Percentiles rank a stretch among this genome's conserved stretches.
These are phyloP conservation scores for Castanea sativa DNA, from an alignment of 306 rosid species.

Conservation along the genomic window DNA sequence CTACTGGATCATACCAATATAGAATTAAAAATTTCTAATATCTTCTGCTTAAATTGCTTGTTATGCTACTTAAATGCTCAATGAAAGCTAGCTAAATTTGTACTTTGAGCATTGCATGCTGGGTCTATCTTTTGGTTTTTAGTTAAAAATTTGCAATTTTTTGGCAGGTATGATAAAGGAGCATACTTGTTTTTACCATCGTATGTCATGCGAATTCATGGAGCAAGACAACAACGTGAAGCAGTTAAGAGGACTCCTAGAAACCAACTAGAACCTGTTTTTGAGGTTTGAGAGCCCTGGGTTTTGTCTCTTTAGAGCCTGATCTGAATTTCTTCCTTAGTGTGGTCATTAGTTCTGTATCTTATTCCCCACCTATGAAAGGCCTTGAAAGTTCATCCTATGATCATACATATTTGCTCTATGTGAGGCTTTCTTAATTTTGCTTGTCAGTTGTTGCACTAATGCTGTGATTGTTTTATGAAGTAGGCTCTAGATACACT, in stretches of 20 bases:
- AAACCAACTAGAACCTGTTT: slow-evolving; percentile 64
- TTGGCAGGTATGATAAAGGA: slow-evolving; percentile 80
- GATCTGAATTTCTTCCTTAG: neutral
- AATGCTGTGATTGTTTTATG: slow-evolving; percentile 26
- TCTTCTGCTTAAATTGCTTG: neutral
- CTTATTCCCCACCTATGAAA: neutral
- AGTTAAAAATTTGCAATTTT: slow-evolving; percentile 16
- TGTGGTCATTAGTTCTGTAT: neutral
- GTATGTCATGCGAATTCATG: slow-evolving; percentile 87
- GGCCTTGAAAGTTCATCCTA: neutral
- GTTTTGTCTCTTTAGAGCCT: slow-evolving; percentile 17
- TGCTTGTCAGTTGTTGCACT: slow-evolving; percentile 19
- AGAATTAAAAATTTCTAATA: neutral
- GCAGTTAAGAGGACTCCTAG: slow-evolving; percentile 67
- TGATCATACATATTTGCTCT: slow-evolving; percentile 1
- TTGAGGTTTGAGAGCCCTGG: slow-evolving; percentile 53
- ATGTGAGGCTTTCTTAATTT: slow-evolving; percentile 3
- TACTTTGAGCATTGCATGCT: neutral
- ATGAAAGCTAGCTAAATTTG: neutral
- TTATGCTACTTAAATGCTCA: neutral
- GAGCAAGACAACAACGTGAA: slow-evolving; percentile 92
- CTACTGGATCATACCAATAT: neutral
- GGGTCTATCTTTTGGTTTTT: neutral
- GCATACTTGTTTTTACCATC: slow-evolving; percentile 92
- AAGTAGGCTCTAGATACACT: slow-evolving; percentile 85